Evolutionary conservation across 2,329 filamentous ascomycete genomes (phyloP).

Genomic region (Shiraia sp.): DNA sequence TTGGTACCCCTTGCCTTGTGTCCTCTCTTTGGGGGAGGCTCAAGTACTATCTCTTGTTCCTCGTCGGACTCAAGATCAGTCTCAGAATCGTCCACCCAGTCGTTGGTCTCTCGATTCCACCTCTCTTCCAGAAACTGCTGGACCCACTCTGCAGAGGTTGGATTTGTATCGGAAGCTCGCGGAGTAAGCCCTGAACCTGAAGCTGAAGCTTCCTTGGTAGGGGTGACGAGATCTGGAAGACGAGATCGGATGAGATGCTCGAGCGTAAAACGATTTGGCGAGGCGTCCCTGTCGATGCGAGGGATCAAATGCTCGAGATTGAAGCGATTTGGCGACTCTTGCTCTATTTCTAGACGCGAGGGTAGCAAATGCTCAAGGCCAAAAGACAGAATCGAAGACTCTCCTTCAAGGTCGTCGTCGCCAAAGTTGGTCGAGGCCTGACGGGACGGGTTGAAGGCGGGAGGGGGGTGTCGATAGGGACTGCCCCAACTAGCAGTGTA

Average conservation of each 20-base stretch:
- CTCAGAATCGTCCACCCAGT: conserved; percentile 83
- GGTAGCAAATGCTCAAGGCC: conserved; percentile 46
- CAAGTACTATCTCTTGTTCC: conserved; percentile 16
- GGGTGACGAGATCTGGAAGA: conserved; percentile 33
- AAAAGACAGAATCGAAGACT: conserved; percentile 42
- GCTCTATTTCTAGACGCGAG: conserved; percentile 34
- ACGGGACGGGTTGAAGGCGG: conserved; percentile 38
- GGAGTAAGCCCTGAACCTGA: conserved; percentile 25
- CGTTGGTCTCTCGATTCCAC: conserved; percentile 69
- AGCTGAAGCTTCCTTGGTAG: conserved; percentile 22
- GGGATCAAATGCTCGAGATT: conserved; percentile 47
- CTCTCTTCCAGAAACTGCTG: conserved; percentile 78
- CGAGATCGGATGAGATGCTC: conserved; percentile 46
- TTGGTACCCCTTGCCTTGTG: conserved; percentile 51
- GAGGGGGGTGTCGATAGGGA: conserved; percentile 74
- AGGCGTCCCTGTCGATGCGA: conserved; percentile 34
- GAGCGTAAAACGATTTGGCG: conserved; percentile 42
- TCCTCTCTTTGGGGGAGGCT: conserved; percentile 33
- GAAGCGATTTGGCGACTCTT: conserved; percentile 41
- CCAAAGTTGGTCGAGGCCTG: conserved; percentile 33
- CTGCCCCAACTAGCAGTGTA: conserved; percentile 89
- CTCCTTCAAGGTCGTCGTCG: conserved; percentile 46
- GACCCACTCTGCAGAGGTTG: conserved; percentile 80
- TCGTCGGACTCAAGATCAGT: conserved; percentile 57
- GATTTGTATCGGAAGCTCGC: conserved; percentile 38